Evolutionary conservation across 768 basidiomycete species (phyloP), one percentile per base, ranked within the genome.

Genomic region (Boletus huronensis): DNA sequence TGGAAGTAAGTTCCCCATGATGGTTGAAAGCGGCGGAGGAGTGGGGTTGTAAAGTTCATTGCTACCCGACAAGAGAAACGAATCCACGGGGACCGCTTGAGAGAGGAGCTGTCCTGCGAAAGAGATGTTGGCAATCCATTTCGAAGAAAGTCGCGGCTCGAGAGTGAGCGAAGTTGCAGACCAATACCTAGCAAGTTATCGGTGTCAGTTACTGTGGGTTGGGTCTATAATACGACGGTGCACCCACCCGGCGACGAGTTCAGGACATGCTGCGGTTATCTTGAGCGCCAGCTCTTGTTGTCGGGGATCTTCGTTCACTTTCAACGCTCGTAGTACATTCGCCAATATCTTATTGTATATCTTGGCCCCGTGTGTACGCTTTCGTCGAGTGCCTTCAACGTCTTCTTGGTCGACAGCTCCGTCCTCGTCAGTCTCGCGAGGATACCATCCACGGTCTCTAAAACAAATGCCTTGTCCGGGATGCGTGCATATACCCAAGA

Each of bases 41-140:
- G 78, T 74, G 2, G 89, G 84, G 9, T 86, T 79, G 61, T 85
- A 87, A 2, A 83, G 72, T 14, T 72, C 67, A 26, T 66, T 59
- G 38, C 66, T 70, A 6, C 68, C 64, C 46, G 77, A 72, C 16
- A 88, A 75, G 54, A 82, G 72, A 66, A 94, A 93, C 0, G 81
- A 81, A 0, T 74, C 61, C 0, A 74, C 60, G 0, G 94, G 92
- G 2, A 93, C 72, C 0, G 90, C 83, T 0, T 93, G 79, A 0
- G 89, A 87, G 48, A 97, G 78, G 50, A 98, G 79, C 8, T 78
- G 77, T 3, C 87, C 90, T 38, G 91, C 82, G 64, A 94, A 88
- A 5, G 90, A 77, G 59, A 97, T 85, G 54, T 93, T 96, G 0
- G 88, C 82, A 31, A 98, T 85, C 94, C 96, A 98, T 65, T 87